Conservation (phyloP, 768 basidiomycete species). For the Omphalotus guepiniiformis region DNA sequence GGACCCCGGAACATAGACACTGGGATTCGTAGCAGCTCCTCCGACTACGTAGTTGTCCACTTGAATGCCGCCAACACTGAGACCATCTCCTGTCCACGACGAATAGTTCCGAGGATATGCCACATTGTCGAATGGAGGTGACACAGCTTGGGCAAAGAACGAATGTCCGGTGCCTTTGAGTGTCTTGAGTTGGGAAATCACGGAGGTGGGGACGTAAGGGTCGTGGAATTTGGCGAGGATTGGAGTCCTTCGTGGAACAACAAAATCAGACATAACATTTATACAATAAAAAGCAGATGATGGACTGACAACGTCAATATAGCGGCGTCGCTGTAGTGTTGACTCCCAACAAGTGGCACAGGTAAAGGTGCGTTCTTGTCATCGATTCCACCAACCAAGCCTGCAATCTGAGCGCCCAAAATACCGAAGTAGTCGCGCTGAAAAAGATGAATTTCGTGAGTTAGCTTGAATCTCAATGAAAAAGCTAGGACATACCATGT, state of each 20-base stretch:
- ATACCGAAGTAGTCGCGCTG: conserved; percentile 25
- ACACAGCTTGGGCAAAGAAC: conserved; percentile 22
- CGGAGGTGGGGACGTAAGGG: conserved; percentile 19
- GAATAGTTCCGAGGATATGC: conserved; percentile 24
- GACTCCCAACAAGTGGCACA: conserved; percentile 20
- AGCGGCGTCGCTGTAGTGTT: conserved; percentile 24
- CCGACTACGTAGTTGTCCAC: conserved; percentile 23
- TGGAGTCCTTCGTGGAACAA: conserved; percentile 15
- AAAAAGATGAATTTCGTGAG: background rate
- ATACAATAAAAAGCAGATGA: background rate
- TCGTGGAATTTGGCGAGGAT: conserved; percentile 26
- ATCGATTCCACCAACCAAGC: conserved; percentile 22
- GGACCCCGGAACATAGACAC: conserved; percentile 19
- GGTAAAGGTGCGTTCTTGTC: conserved; percentile 23
- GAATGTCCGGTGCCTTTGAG: conserved; percentile 12
- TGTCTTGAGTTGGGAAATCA: conserved; percentile 11
- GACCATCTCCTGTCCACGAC: conserved; percentile 21
- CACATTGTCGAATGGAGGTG: conserved; percentile 23
- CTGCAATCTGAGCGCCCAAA: conserved; percentile 23
- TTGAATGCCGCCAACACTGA: conserved; percentile 25
- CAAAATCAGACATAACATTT: background rate
- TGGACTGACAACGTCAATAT: conserved; percentile 19
- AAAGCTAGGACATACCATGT: conserved; percentile 16
- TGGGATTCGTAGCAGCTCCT: conserved; percentile 22
- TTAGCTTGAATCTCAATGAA: background rate